Conservation (phyloP, 2,329 filamentous ascomycete species). For the Cladobotryum mycophilum region DNA sequence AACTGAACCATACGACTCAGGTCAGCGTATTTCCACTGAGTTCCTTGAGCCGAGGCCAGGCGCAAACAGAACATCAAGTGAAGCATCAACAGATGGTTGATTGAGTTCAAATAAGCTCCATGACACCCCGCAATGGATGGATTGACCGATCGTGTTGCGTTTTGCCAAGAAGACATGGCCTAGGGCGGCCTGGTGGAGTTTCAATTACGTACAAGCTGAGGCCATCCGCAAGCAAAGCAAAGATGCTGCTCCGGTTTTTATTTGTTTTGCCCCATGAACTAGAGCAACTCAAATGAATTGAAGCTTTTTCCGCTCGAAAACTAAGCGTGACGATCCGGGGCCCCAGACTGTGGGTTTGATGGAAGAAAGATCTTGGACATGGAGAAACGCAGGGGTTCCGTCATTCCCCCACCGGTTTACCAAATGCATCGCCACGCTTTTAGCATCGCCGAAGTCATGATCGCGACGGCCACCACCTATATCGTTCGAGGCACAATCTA, state of each 20-base stretch:
- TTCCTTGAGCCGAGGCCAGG: no score
- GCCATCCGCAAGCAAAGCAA: constrained; percentile 1
- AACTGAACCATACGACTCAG: no score
- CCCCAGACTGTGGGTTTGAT: constrained; percentile 8
- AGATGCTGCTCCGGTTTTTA: background rate
- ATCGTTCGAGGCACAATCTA: no score
- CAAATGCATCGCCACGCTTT: background rate
- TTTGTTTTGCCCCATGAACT: background rate
- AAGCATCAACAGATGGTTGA: no score
- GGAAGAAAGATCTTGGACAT: background rate
- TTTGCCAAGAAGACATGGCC: constrained; percentile 3
- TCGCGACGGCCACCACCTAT: no score
- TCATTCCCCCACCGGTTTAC: background rate
- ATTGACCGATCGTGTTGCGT: no score
- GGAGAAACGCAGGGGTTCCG: background rate
- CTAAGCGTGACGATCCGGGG: constrained; percentile 5
- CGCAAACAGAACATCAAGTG: no score
- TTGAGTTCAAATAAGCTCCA: background rate
- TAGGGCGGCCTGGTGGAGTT: constrained; percentile 8
- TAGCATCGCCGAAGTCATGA: no score
- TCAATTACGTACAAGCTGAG: constrained; percentile 12
- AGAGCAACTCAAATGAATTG: background rate
- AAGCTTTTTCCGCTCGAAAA: background rate
- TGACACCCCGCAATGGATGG: background rate
- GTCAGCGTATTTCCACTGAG: no score